Base-by-base conservation (phyloP, 1,139 yeast genomes). In the Suhomyces panamericanus region DNA sequence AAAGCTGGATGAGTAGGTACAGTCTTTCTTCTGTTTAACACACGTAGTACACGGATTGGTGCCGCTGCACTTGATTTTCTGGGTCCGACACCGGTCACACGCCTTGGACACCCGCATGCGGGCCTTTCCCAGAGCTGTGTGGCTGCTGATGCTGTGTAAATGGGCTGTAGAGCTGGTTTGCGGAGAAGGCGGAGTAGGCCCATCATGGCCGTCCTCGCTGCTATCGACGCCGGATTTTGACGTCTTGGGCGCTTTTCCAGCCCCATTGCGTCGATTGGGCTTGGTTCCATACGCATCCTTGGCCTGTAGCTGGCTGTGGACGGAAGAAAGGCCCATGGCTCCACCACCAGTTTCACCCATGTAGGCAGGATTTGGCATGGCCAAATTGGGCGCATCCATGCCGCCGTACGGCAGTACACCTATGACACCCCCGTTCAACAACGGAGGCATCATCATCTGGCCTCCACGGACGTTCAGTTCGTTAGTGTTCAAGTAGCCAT, bases 31-130 rank as follows among this genome's bases (percentile, higher is more conserved):
- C 47, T 72, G 76, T 57, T 69, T 71, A 10, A 59, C 51, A 58
- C 87, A 82, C 8, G 78, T 69, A 9, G 57, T 54, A 52, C 87
- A 77, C 2, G 87, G 87, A 39, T 59, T 60, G 17, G 72, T 66
- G 3, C 87, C 87, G 38, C 81, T 75, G 57, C 87, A 82, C 56
- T 82, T 82, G 49, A 80, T 80, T 59, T 82, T 82, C 48, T 80
- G 83, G 29, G 69, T 64, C 50, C 85, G 68, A 53, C 83, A 80
- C 5, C 66, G 65, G 49, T 78, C 82, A 55, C 85, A 80, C 1
- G 85, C 85, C 49, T 73, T 75, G 39, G 73, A 70, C 1, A 75
- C 87, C 39, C 81, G 59, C 34, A 70, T 67, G 11, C 77, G 56
- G 15, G 48, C 41, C 30, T 32, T 38, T 14, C 44, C 48, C 29